These are phyloP conservation scores for Coemansia sp. DNA, from an alignment of 192 early-diverging fungal species.

Conservation along the genomic window DNA sequence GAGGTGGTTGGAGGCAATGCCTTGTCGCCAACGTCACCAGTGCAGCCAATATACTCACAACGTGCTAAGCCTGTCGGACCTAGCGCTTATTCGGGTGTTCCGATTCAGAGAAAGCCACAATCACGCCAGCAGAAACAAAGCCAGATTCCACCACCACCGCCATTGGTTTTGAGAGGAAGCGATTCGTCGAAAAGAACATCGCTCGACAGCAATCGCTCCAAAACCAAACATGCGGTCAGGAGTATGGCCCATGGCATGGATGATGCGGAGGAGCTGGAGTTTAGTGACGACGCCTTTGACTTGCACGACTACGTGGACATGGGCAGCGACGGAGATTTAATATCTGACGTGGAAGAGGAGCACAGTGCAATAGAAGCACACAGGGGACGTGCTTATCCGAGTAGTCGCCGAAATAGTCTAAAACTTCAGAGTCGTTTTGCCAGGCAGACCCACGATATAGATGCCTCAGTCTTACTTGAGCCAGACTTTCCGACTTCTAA, in stretches of 20 bases:
- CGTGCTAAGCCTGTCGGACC: neutral
- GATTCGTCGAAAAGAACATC: constrained; percentile 7
- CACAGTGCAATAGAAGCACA: neutral
- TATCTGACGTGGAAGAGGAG: constrained; percentile 24
- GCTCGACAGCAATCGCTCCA: constrained; percentile 25
- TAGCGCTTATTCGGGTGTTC: neutral
- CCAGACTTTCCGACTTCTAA: constrained; percentile 28
- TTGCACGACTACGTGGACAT: constrained; percentile 41
- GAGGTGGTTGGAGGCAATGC: constrained; percentile 46
- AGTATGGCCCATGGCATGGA: constrained; percentile 8
- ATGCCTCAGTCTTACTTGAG: constrained; percentile 42
- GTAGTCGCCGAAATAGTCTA: neutral
- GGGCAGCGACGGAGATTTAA: constrained; percentile 24
- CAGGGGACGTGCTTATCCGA: neutral
- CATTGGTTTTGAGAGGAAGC: neutral
- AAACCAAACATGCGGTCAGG: constrained; percentile 16
- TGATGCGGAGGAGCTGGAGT: constrained; percentile 12
- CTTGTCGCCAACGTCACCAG: constrained; percentile 39
- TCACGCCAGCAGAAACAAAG: neutral
- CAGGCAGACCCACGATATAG: constrained; percentile 13
- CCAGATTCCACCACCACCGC: neutral
- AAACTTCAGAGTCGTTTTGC: constrained; percentile 35
- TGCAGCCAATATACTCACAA: constrained; percentile 42
- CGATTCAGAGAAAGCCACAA: constrained; percentile 7
- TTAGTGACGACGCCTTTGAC: constrained; percentile 36